Evolutionary conservation across 495 filamentous ascomycete species (phyloP), one percentile per base, ranked within the genome.

Genomic region (Aspergillus kassunensis): DNA sequence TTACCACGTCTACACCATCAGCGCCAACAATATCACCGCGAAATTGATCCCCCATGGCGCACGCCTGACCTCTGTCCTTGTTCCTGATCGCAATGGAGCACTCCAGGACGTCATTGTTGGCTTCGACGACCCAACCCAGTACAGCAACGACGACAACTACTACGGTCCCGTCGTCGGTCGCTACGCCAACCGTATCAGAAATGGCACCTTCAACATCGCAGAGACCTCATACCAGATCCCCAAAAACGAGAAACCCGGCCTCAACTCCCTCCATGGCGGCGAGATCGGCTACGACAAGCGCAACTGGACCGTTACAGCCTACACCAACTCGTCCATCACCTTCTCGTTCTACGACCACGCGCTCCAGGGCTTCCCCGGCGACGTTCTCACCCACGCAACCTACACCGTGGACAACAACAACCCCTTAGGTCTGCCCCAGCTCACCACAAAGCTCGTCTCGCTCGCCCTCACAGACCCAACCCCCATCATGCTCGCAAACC

Each of bases 121-220:
- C 34, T 93, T 86, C 55, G 89, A 93, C 63, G 86, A 91, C 59
- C 85, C 86, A 19, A 81, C 66, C 31, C 75, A 86, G 47, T 95
- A 93, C 63, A 80, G 90, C 56, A 68, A 66, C 31, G 75, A 80
- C 44, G 87, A 88, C 69, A 87, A 87, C 42, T 88, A 85, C 73
- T 86, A 88, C 52, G 88, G 88, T 35, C 75, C 83, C 6, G 79
- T 89, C n/a, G 85, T 83, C 5, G 89, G 89, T 30, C 85, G 88
- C 15, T 92, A 91, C 60, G 88, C 88, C 35, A 92, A 95, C 68
- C 84, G 87, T 27, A 95, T 93, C 70, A 89, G 86, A 76, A 93
- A 93, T 66, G 83, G 82, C 55, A 87, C 81, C 8, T 95, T 93
- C 61, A 76, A 75, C 51, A 78, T 92, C 52, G 85, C 89, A 44